Evolutionary conservation across 208 protist species (phyloP), one percentile per base, ranked within the genome.

Genomic region (Wallacemonas sp.): DNA sequence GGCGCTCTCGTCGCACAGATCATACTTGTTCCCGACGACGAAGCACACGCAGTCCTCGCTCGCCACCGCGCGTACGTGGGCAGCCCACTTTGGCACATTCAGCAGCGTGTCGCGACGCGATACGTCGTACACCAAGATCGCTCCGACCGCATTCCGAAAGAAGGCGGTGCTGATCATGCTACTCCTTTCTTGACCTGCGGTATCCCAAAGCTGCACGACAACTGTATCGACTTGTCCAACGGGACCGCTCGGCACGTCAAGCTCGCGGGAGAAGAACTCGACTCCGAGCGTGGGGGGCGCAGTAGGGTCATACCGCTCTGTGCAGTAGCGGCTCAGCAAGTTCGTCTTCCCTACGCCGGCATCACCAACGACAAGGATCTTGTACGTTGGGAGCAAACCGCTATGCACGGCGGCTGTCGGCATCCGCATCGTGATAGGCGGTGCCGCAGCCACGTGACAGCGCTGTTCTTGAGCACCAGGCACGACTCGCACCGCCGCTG

Each of bases 271-370:
- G 46, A 94, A 94, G 79, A 99, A 99, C 77, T 99, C 97, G 1
- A 98, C 93, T 33, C 97, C 97, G 70, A 99, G 97, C 12, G 97
- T 99, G 55, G 97, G 92, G 21, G 90, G 91, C 17, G 83, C 88
- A 27, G 89, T 76, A 30, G 83, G 66, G 62, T 95, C 75, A 70
- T 97, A 98, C 62, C 87, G 78, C 47, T 97, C 85, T 38, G 96
- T 88, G 42, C 91, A 97, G 75, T 98, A 99, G 60, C 98, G 94
- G 65, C 95, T 84, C 47, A 99, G 83, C 1, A 98, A 77, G 74
- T 96, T 98, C 17, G 82, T 97, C 80, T 99, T 99, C 61, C 97
- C 97, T 12, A 97, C 95, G 28, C 87, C 94, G 63, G 94, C 96
- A 64, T 97, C 94, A 30, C 87, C 85, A 53, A 99, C 97, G 47